Conservation (phyloP, 495 filamentous ascomycete genomes). For the Penicillium coprophilum region DNA sequence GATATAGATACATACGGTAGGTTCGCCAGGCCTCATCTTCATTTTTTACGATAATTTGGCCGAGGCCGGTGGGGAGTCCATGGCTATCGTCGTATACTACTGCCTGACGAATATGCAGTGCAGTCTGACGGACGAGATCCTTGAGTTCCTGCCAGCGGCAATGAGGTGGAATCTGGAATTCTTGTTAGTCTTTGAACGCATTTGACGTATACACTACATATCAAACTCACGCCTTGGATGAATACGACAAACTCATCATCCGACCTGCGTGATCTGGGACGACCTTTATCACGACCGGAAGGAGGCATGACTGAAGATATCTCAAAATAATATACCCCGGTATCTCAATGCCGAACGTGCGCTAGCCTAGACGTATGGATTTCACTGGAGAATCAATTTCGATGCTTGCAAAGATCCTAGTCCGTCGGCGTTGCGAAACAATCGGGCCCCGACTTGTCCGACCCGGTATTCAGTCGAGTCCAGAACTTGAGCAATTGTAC, state of each 20-base stretch:
- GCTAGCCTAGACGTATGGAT: conserved; percentile 1
- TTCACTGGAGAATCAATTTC: conserved; percentile 2
- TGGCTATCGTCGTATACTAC: conserved; percentile 50
- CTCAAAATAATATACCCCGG: not conserved
- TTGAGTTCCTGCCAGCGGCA: conserved; percentile 53
- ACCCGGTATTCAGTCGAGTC: conserved; percentile 19
- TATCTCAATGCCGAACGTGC: conserved; percentile 1
- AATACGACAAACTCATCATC: conserved; percentile 51
- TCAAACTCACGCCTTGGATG: conserved; percentile 43
- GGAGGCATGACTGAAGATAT: conserved; percentile 31
- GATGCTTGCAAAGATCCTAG: conserved; percentile 6
- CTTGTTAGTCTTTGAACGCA: conserved; percentile 7
- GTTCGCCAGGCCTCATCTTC: conserved; percentile 51
- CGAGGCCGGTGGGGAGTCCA: conserved; percentile 46
- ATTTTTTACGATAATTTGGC: conserved; percentile 51
- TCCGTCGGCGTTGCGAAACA: conserved; percentile 22
- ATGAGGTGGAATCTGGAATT: conserved; percentile 43
- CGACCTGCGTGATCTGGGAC: conserved; percentile 33
- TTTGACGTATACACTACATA: not conserved
- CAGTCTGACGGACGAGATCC: conserved; percentile 48
- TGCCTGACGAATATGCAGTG: conserved; percentile 48
- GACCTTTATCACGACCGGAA: conserved; percentile 35
- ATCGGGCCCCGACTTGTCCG: conserved; percentile 19
- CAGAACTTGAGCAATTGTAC: conserved; percentile 14
- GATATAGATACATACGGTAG: conserved; percentile 36